A percentile compares a stretch with the other conserved stretches of the same genome.
Conservation (phyloP, 2,329 filamentous ascomycete species). For the Trichocomaceae sp. region DNA sequence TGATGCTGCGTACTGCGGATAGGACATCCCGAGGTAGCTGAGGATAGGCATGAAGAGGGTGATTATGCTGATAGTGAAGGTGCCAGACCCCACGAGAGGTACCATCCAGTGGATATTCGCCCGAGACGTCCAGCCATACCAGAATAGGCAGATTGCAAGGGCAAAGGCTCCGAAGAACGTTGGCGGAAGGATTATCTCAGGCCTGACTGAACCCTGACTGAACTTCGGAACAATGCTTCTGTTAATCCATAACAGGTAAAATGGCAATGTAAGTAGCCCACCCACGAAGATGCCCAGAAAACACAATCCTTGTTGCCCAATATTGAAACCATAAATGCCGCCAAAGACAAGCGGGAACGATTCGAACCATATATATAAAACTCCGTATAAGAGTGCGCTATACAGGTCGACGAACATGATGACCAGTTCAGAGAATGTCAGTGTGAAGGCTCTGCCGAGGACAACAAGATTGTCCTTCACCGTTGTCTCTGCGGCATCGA, state of each 20-base stretch:
- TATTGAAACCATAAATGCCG: slow-evolving; percentile 33
- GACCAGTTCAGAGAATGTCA: slow-evolving; percentile 24
- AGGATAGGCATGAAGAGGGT: slow-evolving; percentile 31
- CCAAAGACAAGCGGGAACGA: slow-evolving; percentile 26
- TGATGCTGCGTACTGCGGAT: slow-evolving; percentile 23
- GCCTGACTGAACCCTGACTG: slow-evolving; percentile 43
- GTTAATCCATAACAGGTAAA: slow-evolving; percentile 48
- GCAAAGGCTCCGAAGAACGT: slow-evolving; percentile 49
- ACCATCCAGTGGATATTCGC: slow-evolving; percentile 35
- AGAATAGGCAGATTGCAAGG: slow-evolving; percentile 45
- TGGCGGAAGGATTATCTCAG: slow-evolving; percentile 50
- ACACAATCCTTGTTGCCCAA: slow-evolving; percentile 36
- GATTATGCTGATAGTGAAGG: slow-evolving; percentile 32
- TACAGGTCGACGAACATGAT: slow-evolving; percentile 25
- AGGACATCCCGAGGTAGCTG: slow-evolving; percentile 28
- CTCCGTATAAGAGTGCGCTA: slow-evolving; percentile 24
- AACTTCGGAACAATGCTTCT: slow-evolving; percentile 48
- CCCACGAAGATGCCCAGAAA: slow-evolving; percentile 41
- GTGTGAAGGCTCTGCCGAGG: slow-evolving; percentile 20
- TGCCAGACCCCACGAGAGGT: slow-evolving; percentile 23
- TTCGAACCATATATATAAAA: slow-evolving; percentile 25
- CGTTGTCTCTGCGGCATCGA: slow-evolving; percentile 43
- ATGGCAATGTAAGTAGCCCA: slow-evolving; percentile 40
- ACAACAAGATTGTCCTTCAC: slow-evolving; percentile 17
- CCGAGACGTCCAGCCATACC: slow-evolving; percentile 44